A percentile compares a stretch with the other conserved stretches of the same genome.
Conservation (phyloP, 768 basidiomycete species). For the Chalciporus pseudorubinellus region DNA sequence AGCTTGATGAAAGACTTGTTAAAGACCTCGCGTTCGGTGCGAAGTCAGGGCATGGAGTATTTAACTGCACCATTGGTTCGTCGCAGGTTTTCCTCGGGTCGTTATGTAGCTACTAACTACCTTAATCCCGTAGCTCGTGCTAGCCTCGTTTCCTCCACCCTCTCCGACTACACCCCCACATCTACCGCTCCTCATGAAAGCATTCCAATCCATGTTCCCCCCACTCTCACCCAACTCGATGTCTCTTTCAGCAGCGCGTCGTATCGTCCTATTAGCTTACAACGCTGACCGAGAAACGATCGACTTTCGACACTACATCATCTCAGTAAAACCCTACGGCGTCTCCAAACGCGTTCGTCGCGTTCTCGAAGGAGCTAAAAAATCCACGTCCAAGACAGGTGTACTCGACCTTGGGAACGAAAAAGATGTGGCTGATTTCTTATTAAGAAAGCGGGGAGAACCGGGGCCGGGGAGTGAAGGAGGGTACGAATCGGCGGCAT, state of each 20-base stretch:
- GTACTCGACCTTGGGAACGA: constrained; percentile 84
- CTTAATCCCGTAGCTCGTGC: constrained; percentile 58
- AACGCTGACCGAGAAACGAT: constrained; percentile 82
- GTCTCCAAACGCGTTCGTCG: constrained; percentile 89
- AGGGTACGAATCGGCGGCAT: constrained; percentile 78
- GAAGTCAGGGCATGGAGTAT: constrained; percentile 84
- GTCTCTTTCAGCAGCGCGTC: constrained; percentile 83
- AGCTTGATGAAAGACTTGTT: constrained; percentile 85
- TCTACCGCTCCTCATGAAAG: constrained; percentile 88
- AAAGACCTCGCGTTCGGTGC: constrained; percentile 60
- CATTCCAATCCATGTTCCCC: constrained; percentile 95
- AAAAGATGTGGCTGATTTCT: constrained; percentile 93
- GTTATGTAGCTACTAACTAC: background rate
- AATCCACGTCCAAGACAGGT: constrained; percentile 30
- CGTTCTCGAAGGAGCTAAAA: constrained; percentile 65
- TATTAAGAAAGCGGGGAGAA: constrained; percentile 70
- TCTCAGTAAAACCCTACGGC: constrained; percentile 92
- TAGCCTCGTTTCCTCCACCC: constrained; percentile 80
- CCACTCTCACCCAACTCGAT: constrained; percentile 81
- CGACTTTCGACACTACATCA: constrained; percentile 92
- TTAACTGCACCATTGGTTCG: constrained; percentile 87
- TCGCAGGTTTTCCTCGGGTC: constrained; percentile 6
- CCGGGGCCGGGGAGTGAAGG: constrained; percentile 53
- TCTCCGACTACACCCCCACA: constrained; percentile 77
- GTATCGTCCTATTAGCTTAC: constrained; percentile 92